Evolutionary conservation across 768 basidiomycete species (phyloP).

Genomic region (Leccinum barrowsii): DNA sequence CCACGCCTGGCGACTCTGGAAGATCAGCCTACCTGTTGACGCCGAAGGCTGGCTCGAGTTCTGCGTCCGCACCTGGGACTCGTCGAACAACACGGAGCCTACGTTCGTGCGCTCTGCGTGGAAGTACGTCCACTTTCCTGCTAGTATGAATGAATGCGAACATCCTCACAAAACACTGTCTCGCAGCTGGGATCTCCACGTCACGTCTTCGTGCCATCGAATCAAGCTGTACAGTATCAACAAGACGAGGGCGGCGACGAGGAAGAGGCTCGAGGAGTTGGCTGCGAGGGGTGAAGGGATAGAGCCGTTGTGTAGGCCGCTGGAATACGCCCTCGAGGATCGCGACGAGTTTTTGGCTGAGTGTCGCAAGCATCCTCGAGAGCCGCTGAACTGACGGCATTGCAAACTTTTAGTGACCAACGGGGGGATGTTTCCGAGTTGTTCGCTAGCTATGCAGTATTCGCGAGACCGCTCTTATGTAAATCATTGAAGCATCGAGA

Average conservation of each 20-base stretch:
- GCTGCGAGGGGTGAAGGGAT: slow-evolving; percentile 35
- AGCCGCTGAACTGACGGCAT: slow-evolving; percentile 1
- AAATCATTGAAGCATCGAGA: too few relatives aligned
- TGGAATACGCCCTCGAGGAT: slow-evolving; percentile 10
- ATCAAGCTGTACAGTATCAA: slow-evolving; percentile 56
- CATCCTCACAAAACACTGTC: background rate
- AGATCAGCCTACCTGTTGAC: slow-evolving; percentile 46
- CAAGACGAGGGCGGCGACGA: slow-evolving; percentile 39
- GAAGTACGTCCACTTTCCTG: slow-evolving; percentile 38
- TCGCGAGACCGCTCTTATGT: too few relatives aligned
- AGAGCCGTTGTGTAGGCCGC: slow-evolving; percentile 7
- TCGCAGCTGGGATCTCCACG: slow-evolving; percentile 48
- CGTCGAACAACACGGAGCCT: slow-evolving; percentile 55
- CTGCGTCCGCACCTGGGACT: slow-evolving; percentile 54
- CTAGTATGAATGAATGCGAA: background rate
- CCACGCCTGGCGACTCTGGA: slow-evolving; percentile 54
- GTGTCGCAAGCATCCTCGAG: slow-evolving; percentile 5
- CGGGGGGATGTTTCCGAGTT: background rate
- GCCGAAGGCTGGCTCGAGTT: slow-evolving; percentile 58
- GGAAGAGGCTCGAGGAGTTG: slow-evolving; percentile 39
- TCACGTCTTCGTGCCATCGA: slow-evolving; percentile 50
- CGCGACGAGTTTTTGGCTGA: slow-evolving; percentile 5
- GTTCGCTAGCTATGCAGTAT: background rate
- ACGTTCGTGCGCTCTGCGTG: slow-evolving; percentile 52
- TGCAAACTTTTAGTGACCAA: background rate